Evolutionary conservation across 2,329 filamentous ascomycete species (phyloP).

Genomic region (Fusarium albidum): DNA sequence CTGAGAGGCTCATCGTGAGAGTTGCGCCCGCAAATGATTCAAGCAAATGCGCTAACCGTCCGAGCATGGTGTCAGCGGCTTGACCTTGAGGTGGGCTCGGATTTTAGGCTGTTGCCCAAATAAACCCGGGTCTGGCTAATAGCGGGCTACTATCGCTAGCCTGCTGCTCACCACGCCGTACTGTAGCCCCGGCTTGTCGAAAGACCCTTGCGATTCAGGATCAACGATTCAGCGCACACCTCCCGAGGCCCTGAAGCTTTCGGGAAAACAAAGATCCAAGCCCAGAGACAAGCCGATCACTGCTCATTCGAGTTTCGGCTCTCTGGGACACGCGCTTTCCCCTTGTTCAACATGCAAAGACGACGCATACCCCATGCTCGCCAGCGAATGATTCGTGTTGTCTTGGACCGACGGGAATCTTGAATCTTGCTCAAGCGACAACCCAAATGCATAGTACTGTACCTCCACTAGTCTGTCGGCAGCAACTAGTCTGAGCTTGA

Average conservation of each 20-base stretch:
- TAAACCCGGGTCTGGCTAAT: no score
- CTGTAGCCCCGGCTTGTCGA: not conserved
- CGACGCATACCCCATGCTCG: constrained; percentile 18
- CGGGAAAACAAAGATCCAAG: constrained; percentile 33
- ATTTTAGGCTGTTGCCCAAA: constrained; percentile 26
- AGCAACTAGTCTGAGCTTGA: no score
- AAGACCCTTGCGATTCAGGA: constrained; percentile 1
- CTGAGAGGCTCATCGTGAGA: constrained; percentile 33
- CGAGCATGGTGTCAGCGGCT: constrained; percentile 39
- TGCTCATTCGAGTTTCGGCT: constrained; percentile 6
- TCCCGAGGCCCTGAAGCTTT: not conserved
- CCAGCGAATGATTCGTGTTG: constrained; percentile 9
- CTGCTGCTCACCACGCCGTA: constrained; percentile 1
- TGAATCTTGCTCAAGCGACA: no score
- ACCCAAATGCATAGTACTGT: no score
- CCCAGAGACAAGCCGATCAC: constrained; percentile 12
- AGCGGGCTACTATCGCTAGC: no score
- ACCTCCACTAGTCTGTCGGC: not conserved
- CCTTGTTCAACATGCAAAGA: not conserved
- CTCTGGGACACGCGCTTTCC: not conserved
- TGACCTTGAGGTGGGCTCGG: constrained; percentile 27
- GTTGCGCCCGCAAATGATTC: constrained; percentile 42
- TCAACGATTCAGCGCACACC: not conserved
- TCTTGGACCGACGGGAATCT: not conserved
- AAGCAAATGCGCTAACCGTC: constrained; percentile 33